Evolutionary conservation across 2,329 filamentous ascomycete species (phyloP).

Genomic region (Coniella lustricola): DNA sequence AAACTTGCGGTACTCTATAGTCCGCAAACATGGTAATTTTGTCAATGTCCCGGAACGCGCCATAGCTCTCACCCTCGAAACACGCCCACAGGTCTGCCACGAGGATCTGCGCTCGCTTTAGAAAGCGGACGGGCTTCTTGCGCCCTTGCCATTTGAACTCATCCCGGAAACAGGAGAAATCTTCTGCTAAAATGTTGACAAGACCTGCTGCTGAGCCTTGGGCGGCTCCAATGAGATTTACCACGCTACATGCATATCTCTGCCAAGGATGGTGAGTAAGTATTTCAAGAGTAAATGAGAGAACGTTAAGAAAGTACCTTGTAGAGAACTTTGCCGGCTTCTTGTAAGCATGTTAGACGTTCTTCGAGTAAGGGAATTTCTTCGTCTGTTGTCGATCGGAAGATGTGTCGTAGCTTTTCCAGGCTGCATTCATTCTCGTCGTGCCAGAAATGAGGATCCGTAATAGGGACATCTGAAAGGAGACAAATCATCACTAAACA

Average conservation of each 20-base stretch:
- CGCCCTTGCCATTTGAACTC: constrained; percentile 68
- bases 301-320: constrained; percentile 43
- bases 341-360: constrained; percentile 69
- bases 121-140: constrained; percentile 63
- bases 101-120: constrained; percentile 93
- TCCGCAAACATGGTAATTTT: constrained; percentile 98
- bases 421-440: constrained; percentile 70
- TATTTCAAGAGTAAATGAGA: no score
- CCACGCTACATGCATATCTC: constrained; percentile 70
- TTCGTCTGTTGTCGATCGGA: constrained; percentile 79
- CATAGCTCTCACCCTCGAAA: constrained; percentile 74
- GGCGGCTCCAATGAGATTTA: constrained; percentile 66
- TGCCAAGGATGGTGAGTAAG: constrained; percentile 29
- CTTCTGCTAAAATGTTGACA: constrained; percentile 75
- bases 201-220: constrained; percentile 73
- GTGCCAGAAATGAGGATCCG: constrained; percentile 79
- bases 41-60: constrained; percentile 82
- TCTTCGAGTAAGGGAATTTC: constrained; percentile 78
- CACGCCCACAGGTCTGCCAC: constrained; percentile 96
- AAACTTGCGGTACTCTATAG: constrained; percentile 91
- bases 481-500: constrained; percentile 7
- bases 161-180: constrained; percentile 83
- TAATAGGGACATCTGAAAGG: constrained; percentile 70
- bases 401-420: constrained; percentile 66
- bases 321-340: constrained; percentile 74